Conservation (phyloP, 2,329 filamentous ascomycete genomes). For the Trichophyton mentagrophytes region DNA sequence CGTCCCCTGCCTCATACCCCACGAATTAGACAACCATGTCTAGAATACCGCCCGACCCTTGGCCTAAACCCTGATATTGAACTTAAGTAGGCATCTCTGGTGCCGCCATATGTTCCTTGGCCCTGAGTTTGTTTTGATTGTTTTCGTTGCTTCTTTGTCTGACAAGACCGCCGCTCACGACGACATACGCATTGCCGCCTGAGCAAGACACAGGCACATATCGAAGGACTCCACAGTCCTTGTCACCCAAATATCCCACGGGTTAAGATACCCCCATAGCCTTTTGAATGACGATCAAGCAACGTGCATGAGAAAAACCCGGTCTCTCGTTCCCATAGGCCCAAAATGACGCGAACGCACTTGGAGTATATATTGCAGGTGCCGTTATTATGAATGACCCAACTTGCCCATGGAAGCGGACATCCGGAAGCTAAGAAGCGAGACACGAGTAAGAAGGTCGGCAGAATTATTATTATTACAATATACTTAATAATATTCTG, state of each 20-base stretch:
- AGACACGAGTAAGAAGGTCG: not conserved
- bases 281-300: not conserved
- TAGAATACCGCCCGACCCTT: not conserved
- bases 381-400: not conserved
- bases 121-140: not conserved
- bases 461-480: not conserved
- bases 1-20: not conserved
- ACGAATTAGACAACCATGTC: not conserved
- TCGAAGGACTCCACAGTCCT: not conserved
- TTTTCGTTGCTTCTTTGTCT: not conserved
- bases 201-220: not conserved
- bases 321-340: not conserved
- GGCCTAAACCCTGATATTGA: not conserved
- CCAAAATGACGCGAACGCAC: not conserved
- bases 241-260: not conserved
- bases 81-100: not conserved
- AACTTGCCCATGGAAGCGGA: not conserved
- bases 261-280: not conserved
- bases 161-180: not conserved
- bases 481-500: not conserved
- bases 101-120: constrained; percentile 2
- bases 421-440: constrained; percentile 2
- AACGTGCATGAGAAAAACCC: not conserved
- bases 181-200: not conserved
- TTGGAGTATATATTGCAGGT: not conserved